phyloP scores from a whole-genome alignment of 768 basidiomycete species.

The Boletus sp. region DNA sequence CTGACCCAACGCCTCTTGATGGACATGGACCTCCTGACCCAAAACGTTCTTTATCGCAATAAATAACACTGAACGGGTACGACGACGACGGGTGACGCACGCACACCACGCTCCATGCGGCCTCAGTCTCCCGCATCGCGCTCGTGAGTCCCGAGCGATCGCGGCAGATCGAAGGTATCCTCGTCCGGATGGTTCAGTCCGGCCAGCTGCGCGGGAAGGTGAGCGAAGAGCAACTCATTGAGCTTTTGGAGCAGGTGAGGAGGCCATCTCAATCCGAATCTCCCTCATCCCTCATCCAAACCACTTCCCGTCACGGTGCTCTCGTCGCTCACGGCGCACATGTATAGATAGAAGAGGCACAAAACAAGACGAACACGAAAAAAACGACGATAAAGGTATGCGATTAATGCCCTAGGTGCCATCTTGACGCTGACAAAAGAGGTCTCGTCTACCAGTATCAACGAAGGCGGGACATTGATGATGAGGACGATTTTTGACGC shows the following conservation, averaged over 20 bases:
- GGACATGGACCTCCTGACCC: not conserved
- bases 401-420: not conserved
- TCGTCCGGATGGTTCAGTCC: conserved; percentile 78
- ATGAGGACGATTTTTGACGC: conserved; percentile 52
- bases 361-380: conserved; percentile 46
- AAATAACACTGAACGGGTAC: not conserved
- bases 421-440: not conserved
- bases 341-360: conserved; percentile 53
- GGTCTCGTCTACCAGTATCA: conserved; percentile 44
- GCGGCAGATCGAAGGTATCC: conserved; percentile 72
- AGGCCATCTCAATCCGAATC: not conserved
- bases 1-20: not conserved
- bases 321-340: conserved; percentile 8
- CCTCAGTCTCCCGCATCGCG: conserved; percentile 79
- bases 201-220: conserved; percentile 78
- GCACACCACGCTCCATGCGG: not conserved
- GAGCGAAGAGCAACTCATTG: conserved; percentile 78
- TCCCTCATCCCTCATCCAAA: not conserved
- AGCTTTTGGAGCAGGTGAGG: conserved; percentile 77
- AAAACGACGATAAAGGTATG: conserved; percentile 60
- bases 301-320: not conserved
- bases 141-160: conserved; percentile 83
- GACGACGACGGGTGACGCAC: not conserved
- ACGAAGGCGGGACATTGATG: conserved; percentile 62
- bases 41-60: not conserved